A percentile compares a stretch with the other conserved stretches of the same genome.
Conservation (phyloP, 2,329 filamentous ascomycete species). For the Xylaria sp. region DNA sequence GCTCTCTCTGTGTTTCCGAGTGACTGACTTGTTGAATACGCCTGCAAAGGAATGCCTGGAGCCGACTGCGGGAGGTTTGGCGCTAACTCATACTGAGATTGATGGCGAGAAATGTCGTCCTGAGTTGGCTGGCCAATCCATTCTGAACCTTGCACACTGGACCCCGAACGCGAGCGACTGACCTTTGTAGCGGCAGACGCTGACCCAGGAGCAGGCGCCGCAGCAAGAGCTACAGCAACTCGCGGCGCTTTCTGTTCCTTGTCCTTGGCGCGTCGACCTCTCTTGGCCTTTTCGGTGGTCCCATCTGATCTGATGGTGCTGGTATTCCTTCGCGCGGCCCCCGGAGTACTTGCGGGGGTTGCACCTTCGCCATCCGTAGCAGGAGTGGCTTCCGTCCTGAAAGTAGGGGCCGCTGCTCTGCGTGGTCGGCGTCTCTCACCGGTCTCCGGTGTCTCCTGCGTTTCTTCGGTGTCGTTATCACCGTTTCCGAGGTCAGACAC, state of each 20-base stretch:
- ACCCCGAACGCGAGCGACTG: conserved; percentile 51
- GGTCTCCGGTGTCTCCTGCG: conserved; percentile 52
- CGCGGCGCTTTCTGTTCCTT: conserved; percentile 39
- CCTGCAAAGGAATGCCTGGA: conserved; percentile 35
- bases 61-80: conserved; percentile 38
- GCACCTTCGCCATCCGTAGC: conserved; percentile 54
- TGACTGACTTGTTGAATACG: conserved; percentile 27
- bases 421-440: conserved; percentile 57
- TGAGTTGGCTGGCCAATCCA: conserved; percentile 33
- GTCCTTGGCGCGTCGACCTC: conserved; percentile 38
- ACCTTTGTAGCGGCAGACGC: conserved; percentile 35
- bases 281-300: conserved; percentile 41
- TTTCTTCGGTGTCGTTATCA: conserved; percentile 52
- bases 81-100: conserved; percentile 42
- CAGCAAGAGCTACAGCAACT: conserved; percentile 41
- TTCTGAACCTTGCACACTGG: conserved; percentile 44
- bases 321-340: conserved; percentile 41
- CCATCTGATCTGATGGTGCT: conserved; percentile 38
- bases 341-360: conserved; percentile 54
- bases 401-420: conserved; percentile 65
- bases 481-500: conserved; percentile 61
- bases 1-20: conserved; percentile 27
- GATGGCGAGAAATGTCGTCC: conserved; percentile 38
- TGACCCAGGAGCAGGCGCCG: conserved; percentile 34
- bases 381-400: conserved; percentile 57